A percentile compares a stretch with the other conserved stretches of the same genome.
These are phyloP conservation scores for Alternaria sp. DNA, from an alignment of 2,329 filamentous ascomycete species.

Conservation along the genomic window DNA sequence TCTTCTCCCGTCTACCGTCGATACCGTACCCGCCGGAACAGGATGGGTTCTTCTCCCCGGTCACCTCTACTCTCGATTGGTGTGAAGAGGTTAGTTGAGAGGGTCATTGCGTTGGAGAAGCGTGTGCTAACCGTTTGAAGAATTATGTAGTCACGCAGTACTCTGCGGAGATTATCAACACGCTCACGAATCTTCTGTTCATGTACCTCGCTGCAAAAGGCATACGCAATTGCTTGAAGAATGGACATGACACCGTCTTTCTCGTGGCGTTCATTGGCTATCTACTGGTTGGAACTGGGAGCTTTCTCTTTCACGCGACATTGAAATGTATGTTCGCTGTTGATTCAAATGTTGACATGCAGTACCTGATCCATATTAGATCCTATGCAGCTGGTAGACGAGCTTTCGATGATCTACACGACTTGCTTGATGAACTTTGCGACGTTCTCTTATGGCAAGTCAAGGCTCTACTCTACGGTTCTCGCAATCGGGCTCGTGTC, in stretches of 20 bases:
- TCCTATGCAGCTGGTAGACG: constrained; percentile 74
- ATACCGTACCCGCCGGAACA: constrained; percentile 58
- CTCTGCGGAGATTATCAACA: constrained; percentile 78
- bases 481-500: constrained; percentile 64
- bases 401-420: constrained; percentile 75
- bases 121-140: constrained; percentile 48
- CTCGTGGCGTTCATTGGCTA: constrained; percentile 69
- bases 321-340: constrained; percentile 60
- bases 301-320: constrained; percentile 68
- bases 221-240: constrained; percentile 71
- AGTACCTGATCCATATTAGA: constrained; percentile 67
- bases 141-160: constrained; percentile 79
- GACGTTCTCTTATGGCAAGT: constrained; percentile 73
- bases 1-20: constrained; percentile 51
- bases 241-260: constrained; percentile 79
- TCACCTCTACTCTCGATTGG: constrained; percentile 77
- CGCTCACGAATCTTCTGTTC: constrained; percentile 82
- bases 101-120: background rate
- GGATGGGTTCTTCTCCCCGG: constrained; percentile 70
- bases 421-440: constrained; percentile 73
- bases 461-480: constrained; percentile 56
- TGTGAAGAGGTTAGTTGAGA: constrained; percentile 72
- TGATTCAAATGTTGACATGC: constrained; percentile 11
- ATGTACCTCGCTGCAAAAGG: constrained; percentile 79
- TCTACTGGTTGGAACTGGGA: constrained; percentile 65